phyloP scores from a whole-genome alignment of 768 basidiomycete species.

The Boletellus emodensis region DNA sequence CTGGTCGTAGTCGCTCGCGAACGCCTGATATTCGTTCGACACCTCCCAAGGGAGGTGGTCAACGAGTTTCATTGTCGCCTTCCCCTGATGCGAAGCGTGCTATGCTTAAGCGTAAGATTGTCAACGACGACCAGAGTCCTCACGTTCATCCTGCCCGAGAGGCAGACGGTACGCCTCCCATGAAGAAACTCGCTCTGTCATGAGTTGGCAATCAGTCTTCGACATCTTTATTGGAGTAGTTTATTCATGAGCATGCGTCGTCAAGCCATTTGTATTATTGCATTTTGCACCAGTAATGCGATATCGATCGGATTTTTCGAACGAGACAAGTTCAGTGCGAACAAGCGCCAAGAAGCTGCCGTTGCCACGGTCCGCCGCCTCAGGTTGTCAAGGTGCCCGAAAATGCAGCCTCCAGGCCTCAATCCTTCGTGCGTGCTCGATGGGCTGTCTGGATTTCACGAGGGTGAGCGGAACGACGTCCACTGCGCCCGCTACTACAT shows the following conservation, averaged over 20 bases:
- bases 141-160: conserved; percentile 32
- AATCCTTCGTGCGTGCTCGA: neutral
- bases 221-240: conserved; percentile 32
- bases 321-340: neutral
- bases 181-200: conserved; percentile 61
- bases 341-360: neutral
- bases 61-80: conserved; percentile 42
- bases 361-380: neutral
- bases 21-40: conserved; percentile 61
- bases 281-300: conserved; percentile 16
- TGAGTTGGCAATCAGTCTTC: conserved; percentile 15
- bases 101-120: conserved; percentile 77
- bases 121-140: conserved; percentile 39
- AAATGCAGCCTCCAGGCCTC: conserved; percentile 4
- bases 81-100: conserved; percentile 50
- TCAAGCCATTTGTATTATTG: conserved; percentile 26
- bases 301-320: conserved; percentile 7
- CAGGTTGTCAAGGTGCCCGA: neutral
- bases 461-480: conserved; percentile 8
- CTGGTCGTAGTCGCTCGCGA: conserved; percentile 61
- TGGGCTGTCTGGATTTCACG: neutral
- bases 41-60: conserved; percentile 33
- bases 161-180: conserved; percentile 53
- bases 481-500: neutral
- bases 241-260: conserved; percentile 27